Evolutionary conservation across 2,329 filamentous ascomycete genomes (phyloP), one percentile per base, ranked within the genome.

Genomic region (Mariannaea sp.): DNA sequence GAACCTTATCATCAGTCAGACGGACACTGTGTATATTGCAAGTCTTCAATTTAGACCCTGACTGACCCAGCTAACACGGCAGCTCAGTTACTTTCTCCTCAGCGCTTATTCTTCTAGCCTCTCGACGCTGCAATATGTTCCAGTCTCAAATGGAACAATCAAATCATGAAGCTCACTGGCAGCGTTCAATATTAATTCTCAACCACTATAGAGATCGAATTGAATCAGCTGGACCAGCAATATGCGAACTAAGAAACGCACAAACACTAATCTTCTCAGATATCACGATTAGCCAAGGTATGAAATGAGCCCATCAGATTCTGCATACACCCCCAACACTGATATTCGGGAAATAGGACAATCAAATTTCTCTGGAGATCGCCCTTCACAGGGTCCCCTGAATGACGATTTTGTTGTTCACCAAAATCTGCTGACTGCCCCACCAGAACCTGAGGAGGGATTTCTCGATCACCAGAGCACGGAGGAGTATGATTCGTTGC

Each of bases 21-120:
- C 24, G 38, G 43, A 33, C 43, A 46, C 22, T 33, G 17, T 17
- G 43, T 46, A 8, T 46, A 46, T 24, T 38, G 43, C 38, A 19
- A 29, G 39, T 29, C 3, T 8, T 9, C 10, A 5, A 20, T 19
- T 32, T 26, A 27, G 3, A 20, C 10, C 10, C 30, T 2, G 6
- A 7, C 24, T 14, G 17, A 7, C n/a, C 12, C 7, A 5, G 17
- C n/a, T n/a, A 13, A 36, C 19, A 10, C 14, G 10, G 19, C 29
- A 8, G 10, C 17, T 2, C 13, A 46, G 43, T 46, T 16, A 46
- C 43, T 5, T 46, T 46, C 33, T 46, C 43, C 3, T 46, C 43
- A n/a, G 43, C 43, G 5, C 38, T 46, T 16, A 30, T 46, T 14
- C 43, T 46, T 1, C 33, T 46, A 14, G 43, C 43, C 9, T 46